Conservation (phyloP, 345 rosid genomes). For the Lepidium aucheri region DNA sequence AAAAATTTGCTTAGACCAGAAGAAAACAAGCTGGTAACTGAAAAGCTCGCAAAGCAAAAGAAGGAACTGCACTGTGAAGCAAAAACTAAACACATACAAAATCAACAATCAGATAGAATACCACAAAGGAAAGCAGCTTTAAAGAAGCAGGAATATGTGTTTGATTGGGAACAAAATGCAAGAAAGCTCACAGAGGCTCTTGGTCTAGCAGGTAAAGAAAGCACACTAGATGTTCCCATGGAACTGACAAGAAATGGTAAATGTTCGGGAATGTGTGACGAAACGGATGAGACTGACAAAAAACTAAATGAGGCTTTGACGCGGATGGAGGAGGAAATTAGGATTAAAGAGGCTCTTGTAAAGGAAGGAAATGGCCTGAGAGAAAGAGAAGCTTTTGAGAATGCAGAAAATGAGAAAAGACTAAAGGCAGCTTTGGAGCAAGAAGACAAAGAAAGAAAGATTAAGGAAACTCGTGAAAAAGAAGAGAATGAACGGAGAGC, state of each 20-base stretch:
- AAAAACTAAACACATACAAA: conserved; percentile 15
- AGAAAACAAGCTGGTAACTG: conserved; percentile 23
- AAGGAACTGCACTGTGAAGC: conserved; percentile 23
- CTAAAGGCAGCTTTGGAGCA: conserved; percentile 26
- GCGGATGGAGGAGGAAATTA: conserved; percentile 28
- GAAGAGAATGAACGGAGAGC: conserved; percentile 34
- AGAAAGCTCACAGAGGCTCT: conserved; percentile 31
- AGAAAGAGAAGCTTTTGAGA: conserved; percentile 23
- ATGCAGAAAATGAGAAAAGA: conserved; percentile 29
- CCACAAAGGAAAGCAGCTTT: background rate
- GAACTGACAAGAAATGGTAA: conserved; percentile 18
- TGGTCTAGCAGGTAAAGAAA: conserved; percentile 27
- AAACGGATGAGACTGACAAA: background rate
- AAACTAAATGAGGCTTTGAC: conserved; percentile 25
- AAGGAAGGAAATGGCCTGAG: conserved; percentile 24
- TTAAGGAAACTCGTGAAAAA: conserved; percentile 16
- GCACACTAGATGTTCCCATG: conserved; percentile 21
- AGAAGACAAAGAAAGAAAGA: conserved; percentile 25
- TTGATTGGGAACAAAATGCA: conserved; percentile 29
- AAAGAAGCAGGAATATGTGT: conserved; percentile 19
- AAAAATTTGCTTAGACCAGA: conserved; percentile 33
- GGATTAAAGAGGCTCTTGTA: conserved; percentile 17
- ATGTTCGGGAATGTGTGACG: background rate
- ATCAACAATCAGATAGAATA: conserved; percentile 8
- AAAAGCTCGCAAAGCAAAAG: conserved; percentile 29